phyloP scores from a whole-genome alignment of 2,329 filamentous ascomycete genomes.

The Trichoderma arundinaceum region DNA sequence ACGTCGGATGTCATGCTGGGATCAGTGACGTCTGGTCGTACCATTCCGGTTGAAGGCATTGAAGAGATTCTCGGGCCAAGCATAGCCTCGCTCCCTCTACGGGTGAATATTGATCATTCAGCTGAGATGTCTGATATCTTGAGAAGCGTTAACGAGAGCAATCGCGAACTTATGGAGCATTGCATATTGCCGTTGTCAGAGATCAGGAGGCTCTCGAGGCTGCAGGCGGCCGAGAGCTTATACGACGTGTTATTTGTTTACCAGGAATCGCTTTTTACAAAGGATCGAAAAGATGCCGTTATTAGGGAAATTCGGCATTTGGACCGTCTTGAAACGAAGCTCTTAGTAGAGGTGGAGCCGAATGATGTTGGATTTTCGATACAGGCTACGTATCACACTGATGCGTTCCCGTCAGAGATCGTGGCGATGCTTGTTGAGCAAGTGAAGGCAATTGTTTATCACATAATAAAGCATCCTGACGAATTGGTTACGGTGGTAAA shows the following conservation, averaged over 20 bases:
- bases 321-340: conserved; percentile 76
- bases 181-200: conserved; percentile 68
- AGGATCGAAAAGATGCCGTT: conserved; percentile 39
- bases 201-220: conserved; percentile 66
- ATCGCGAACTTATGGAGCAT: conserved; percentile 69
- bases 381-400: conserved; percentile 55
- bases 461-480: conserved; percentile 41
- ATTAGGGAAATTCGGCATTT: conserved; percentile 64
- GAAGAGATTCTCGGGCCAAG: conserved; percentile 81
- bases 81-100: conserved; percentile 74
- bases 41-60: conserved; percentile 70
- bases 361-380: conserved; percentile 48
- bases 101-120: conserved; percentile 62
- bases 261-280: conserved; percentile 70
- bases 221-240: conserved; percentile 61
- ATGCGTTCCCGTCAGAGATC: conserved; percentile 59
- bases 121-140: conserved; percentile 65
- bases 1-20: conserved; percentile 73
- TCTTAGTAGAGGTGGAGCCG: conserved; percentile 80
- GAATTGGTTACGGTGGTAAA: conserved; percentile 31
- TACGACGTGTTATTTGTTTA: conserved; percentile 85
- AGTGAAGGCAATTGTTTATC: conserved; percentile 57
- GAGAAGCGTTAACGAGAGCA: conserved; percentile 65
- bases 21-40: conserved; percentile 81
- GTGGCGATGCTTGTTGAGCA: conserved; percentile 64